phyloP scores from a whole-genome alignment of 176 grass and related monocot species.

The Raddia distichophylla region DNA sequence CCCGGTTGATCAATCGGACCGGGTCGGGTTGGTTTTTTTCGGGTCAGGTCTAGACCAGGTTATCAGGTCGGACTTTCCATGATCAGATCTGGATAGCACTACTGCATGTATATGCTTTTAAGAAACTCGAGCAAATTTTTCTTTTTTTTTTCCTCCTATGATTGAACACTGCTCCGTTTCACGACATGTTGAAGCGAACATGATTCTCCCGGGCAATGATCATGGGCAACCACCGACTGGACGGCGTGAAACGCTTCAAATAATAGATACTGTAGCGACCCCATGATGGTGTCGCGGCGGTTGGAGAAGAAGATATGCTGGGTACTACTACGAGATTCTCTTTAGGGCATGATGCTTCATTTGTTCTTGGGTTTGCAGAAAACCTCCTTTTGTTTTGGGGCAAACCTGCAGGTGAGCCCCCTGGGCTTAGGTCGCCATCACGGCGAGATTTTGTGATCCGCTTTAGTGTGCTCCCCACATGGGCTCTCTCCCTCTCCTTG shows the following conservation, averaged over 20 bases:
- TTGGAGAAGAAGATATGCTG: conserved; percentile 4
- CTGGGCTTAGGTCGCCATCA: conserved; percentile 39
- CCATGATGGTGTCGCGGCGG: conserved; percentile 11
- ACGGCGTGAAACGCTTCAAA: not conserved
- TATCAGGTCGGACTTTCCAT: no score
- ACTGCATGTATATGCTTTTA: not conserved
- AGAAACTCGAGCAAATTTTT: not conserved
- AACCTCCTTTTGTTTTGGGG: conserved; percentile 1
- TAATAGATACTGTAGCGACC: not conserved
- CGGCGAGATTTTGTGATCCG: conserved; percentile 44
- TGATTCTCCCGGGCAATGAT: conserved; percentile 20
- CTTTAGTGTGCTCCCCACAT: conserved; percentile 60
- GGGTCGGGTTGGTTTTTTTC: no score
- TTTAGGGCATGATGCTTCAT: conserved; percentile 12
- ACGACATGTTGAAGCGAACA: conserved; percentile 34
- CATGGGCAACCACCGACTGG: conserved; percentile 20
- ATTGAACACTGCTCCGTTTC: not conserved
- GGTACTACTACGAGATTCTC: conserved; percentile 26
- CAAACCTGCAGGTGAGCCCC: conserved; percentile 16
- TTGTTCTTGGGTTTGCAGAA: conserved; percentile 25
- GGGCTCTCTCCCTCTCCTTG: conserved; percentile 34
- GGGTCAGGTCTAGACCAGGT: no score
- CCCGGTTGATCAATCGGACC: no score
- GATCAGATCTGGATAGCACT: not conserved
- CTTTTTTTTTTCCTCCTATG: not conserved